Evolutionary conservation across 345 rosid genomes (phyloP), one percentile per base, ranked within the genome.

Genomic region (Lumnitzera racemosa): DNA sequence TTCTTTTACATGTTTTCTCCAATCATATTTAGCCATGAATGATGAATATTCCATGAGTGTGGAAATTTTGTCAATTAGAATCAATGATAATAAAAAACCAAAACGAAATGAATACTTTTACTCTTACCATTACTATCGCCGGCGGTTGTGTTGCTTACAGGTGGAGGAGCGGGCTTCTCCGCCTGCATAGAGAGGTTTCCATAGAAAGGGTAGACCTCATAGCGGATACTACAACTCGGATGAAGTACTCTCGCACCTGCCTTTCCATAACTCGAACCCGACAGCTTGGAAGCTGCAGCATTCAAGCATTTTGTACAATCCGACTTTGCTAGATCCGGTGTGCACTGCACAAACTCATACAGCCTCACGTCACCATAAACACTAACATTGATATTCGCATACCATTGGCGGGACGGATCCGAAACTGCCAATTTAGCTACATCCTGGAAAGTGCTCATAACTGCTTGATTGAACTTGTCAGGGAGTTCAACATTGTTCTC

Each of bases 211-310:
- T 60, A 57, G 20, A 17, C 9, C 51, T 75, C 72, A 3, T 51
- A 75, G 55, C 70, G 59, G 11, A 65, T 5, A 31, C 13, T 57
- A 47, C 73, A 75, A 31, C 75, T 71, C 0, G 70, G 75, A 9
- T 2, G 20, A 14, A 67, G 55, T 48, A 56, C 11, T 52, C 68
- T 51, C 1, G 36, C 74, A 23, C 68, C 68, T 49, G 1, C 4
- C 20, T 29, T 47, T 24, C 20, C 58, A 12, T 13, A 2, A n/a
- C 11, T 29, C 23, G 41, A 10, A 6, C 0, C 5, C 11, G 16
- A 51, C 13, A 64, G 11, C 11, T 29, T 1, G 13, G 16, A 0
- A 10, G 29, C 16, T 6, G 63, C 62, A 13, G 15, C 13, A 0
- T 1, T 12, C 11, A 54, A 41, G 55, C 68, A 75, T 9, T 5